These are phyloP conservation scores for Tubosaeta sp. DNA, from an alignment of 768 basidiomycete genomes.

Conservation along the genomic window DNA sequence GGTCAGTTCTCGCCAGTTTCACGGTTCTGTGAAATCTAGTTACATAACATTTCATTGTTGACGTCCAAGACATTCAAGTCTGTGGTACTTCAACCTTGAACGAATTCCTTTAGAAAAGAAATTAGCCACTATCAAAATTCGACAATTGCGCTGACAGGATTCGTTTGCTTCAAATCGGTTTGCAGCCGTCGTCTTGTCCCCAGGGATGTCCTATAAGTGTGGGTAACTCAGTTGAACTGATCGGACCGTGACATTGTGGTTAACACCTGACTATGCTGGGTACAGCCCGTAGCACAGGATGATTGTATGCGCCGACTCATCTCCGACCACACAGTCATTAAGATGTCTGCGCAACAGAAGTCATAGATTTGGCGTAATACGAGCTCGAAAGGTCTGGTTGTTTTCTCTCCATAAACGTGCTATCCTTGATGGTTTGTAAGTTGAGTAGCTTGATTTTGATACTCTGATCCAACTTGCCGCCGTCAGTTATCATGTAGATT, in stretches of 20 bases:
- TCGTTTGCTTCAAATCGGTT: not conserved
- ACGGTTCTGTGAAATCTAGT: no score
- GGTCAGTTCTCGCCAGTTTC: not conserved
- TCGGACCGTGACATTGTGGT: not conserved
- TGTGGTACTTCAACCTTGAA: not conserved
- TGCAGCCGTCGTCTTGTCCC: not conserved
- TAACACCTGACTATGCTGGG: not conserved
- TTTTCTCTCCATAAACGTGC: not conserved
- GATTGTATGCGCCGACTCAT: not conserved
- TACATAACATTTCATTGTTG: no score
- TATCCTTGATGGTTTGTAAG: not conserved
- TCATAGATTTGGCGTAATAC: not conserved
- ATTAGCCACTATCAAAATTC: not conserved
- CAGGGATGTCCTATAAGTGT: not conserved
- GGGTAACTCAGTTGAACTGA: not conserved
- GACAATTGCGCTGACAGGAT: no score
- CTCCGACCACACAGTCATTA: not conserved
- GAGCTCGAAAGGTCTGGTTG: not conserved
- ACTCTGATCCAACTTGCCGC: not conserved
- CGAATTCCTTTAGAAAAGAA: not conserved
- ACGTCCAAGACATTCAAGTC: not conserved
- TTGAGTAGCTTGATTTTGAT: not conserved
- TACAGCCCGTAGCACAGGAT: not conserved
- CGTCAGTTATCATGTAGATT: not conserved
- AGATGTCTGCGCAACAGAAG: not conserved